A percentile compares a stretch with the other conserved stretches of the same genome.
phyloP scores from a whole-genome alignment of 2,329 filamentous ascomycete species.

The Pestalotiopsis sp. region DNA sequence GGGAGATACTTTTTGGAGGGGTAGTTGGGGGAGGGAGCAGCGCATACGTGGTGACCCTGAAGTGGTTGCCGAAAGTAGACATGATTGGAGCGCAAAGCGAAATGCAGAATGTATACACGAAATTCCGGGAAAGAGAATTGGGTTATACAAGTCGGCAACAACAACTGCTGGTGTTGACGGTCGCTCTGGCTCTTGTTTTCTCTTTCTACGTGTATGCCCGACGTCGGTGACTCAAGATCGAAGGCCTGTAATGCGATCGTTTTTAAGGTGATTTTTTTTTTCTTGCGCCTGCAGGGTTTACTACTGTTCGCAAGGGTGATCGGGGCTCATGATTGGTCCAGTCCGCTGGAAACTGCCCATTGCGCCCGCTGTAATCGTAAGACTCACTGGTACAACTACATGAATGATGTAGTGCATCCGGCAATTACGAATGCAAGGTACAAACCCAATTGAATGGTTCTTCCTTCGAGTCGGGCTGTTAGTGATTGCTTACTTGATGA shows the following conservation, averaged over 20 bases:
- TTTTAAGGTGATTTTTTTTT: not conserved
- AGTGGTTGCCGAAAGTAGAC: constrained; percentile 86
- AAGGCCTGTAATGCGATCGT: not conserved
- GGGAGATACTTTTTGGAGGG: not conserved
- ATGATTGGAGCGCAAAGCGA: constrained; percentile 47
- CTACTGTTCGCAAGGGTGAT: not conserved
- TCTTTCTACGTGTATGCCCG: not conserved
- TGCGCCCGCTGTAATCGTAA: not conserved
- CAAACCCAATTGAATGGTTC: not conserved
- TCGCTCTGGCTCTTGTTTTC: not conserved
- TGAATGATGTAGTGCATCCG: not conserved
- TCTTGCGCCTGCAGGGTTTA: constrained; percentile 1
- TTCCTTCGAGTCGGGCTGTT: not conserved
- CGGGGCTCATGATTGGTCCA: not conserved
- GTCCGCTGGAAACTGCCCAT: not conserved
- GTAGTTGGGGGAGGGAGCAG: not conserved
- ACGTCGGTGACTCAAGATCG: constrained; percentile 1
- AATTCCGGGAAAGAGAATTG: not conserved
- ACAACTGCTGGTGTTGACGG: not conserved
- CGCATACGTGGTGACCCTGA: constrained; percentile 77
- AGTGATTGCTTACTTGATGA: not conserved
- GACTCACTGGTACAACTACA: not conserved
- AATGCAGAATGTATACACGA: not conserved
- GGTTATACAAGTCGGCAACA: not conserved
- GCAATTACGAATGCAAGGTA: not conserved